These are phyloP conservation scores for Saccharomyces mikatae DNA, from an alignment of 805 yeast species.

Conservation along the genomic window DNA sequence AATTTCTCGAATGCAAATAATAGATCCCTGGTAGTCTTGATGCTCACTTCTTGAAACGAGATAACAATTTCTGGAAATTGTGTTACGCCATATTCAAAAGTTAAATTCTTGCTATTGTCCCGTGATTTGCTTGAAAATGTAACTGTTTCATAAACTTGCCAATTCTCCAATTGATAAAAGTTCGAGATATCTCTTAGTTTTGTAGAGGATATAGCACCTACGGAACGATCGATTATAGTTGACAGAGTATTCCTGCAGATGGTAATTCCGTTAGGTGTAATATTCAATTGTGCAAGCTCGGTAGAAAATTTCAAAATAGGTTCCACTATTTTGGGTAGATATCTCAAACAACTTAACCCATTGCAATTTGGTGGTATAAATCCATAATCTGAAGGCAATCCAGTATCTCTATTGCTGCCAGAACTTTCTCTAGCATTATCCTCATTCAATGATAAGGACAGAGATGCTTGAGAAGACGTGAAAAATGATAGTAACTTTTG, in stretches of 20 bases:
- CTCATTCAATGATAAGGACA: conserved; percentile 1
- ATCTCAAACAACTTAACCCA: conserved; percentile 49
- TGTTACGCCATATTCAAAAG: conserved; percentile 30
- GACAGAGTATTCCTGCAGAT: conserved; percentile 32
- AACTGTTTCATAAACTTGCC: conserved; percentile 29
- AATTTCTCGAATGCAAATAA: conserved; percentile 29
- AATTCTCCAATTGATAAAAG: conserved; percentile 35
- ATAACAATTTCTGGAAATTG: conserved; percentile 32
- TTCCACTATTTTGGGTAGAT: conserved; percentile 40
- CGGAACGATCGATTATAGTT: conserved; percentile 35
- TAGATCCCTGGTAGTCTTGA: conserved; percentile 29
- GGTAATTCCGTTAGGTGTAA: conserved; percentile 34
- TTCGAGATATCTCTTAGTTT: conserved; percentile 45
- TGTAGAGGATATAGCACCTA: conserved; percentile 41
- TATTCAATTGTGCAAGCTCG: conserved; percentile 37
- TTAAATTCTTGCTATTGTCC: not conserved
- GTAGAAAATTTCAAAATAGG: conserved; percentile 36
- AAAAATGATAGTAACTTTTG: conserved; percentile 27
- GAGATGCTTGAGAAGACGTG: conserved; percentile 27
- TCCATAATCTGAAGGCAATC: conserved; percentile 35
- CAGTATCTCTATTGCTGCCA: conserved; percentile 15
- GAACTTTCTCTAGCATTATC: not conserved
- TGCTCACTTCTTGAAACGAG: conserved; percentile 29
- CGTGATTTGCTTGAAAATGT: conserved; percentile 5
- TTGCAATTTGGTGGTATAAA: conserved; percentile 61